Evolutionary conservation across 345 rosid species (phyloP), one percentile per base, ranked within the genome.

Genomic region (Mallotus nudiflorus): DNA sequence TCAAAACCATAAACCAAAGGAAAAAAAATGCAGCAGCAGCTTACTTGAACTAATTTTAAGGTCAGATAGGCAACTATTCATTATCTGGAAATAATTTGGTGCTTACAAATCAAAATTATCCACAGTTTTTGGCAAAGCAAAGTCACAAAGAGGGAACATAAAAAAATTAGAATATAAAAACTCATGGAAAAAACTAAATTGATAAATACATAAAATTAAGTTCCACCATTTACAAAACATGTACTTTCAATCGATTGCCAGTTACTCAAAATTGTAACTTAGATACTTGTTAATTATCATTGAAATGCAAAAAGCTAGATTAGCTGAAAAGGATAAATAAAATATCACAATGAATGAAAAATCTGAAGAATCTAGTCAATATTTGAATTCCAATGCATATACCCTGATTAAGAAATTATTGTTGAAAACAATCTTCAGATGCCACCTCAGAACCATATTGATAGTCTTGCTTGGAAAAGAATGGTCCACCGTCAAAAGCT

Each of bases 401-500:
- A 73, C 67, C 62, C 25, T n/a, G 55, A 67, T 20, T 45, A 59
- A 49, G 35, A 62, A 39, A 48, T 44, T 50, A 53, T 37, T 37
- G 39, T 54, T 73, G 71, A 27, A 29, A 45, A 61, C 54, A 51
- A 40, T n/a, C 82, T 48, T 66, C 16, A n/a, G 51, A 33, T 14
- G 65, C 55, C 29, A 75, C 67, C 71, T 56, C 80, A 52, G 20
- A 6, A 67, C 58, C 40, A 62, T 27, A 40, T 18, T 15, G 66
- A 20, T 50, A 55, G 50, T 62, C 66, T 35, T 65, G 58, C 35
- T 9, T 44, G 61, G 76, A 31, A 68, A 45, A 45, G 66, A 57
- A 40, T 29, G 63, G 49, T 65, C 59, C 59, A 57, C 24, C 61
- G 28, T 68, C 57, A 73, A 45, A 70, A 71, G 78, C 57, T 66